A percentile compares a stretch with the other conserved stretches of the same genome.
These are phyloP conservation scores for Diaporthe helianthi DNA, from an alignment of 2,329 filamentous ascomycete genomes.

Conservation along the genomic window DNA sequence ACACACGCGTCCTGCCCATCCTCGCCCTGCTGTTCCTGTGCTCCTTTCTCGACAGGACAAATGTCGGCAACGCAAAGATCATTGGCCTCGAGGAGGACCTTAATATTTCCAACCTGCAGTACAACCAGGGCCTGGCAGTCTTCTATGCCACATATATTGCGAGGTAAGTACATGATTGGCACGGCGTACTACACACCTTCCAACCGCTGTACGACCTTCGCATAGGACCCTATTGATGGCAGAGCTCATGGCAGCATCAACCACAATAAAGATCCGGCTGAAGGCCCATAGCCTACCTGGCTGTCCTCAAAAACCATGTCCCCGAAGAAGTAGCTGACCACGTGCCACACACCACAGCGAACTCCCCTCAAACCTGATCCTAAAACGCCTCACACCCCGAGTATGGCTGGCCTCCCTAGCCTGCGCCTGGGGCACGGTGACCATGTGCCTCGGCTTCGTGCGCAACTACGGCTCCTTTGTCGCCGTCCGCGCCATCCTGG, in stretches of 20 bases:
- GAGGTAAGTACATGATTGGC: constrained; percentile 48
- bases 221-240: not conserved
- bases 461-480: constrained; percentile 63
- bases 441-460: constrained; percentile 64
- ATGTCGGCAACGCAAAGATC: constrained; percentile 75
- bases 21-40: constrained; percentile 71
- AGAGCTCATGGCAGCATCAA: not conserved
- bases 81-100: constrained; percentile 66
- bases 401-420: constrained; percentile 67
- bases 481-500: constrained; percentile 66
- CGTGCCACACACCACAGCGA: constrained; percentile 51
- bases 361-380: constrained; percentile 67
- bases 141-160: constrained; percentile 71
- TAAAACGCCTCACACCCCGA: constrained; percentile 66
- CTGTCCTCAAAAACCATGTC: not conserved
- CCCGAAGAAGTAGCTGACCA: not conserved
- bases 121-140: constrained; percentile 68
- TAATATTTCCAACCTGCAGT: constrained; percentile 65
- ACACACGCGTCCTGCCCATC: constrained; percentile 64
- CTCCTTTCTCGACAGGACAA: constrained; percentile 72
- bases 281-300: not conserved
- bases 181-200: no score
- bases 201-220: not conserved
- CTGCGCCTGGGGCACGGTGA: constrained; percentile 63
- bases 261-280: fast-evolving